phyloP scores from a whole-genome alignment of 1,139 yeast genomes.

The Candida pseudocylindracea region DNA sequence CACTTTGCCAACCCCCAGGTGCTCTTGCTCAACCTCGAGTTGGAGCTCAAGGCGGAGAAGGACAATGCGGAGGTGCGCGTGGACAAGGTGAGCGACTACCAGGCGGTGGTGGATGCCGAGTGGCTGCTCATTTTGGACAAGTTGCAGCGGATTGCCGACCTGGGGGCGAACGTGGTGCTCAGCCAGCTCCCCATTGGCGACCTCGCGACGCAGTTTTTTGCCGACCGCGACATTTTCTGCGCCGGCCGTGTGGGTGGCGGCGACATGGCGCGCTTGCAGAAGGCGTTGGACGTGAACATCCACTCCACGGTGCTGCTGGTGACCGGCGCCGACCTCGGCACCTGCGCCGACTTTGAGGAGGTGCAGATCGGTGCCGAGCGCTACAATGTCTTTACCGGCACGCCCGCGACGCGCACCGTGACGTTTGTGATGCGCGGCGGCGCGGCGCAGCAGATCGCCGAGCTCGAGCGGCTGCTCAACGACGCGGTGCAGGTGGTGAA shows the following conservation, averaged over 20 bases:
- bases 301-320: conserved; percentile 84
- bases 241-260: conserved; percentile 87
- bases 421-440: conserved; percentile 91
- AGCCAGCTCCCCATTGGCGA: conserved; percentile 96
- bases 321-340: conserved; percentile 45
- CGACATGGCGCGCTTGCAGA: conserved; percentile 80
- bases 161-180: conserved; percentile 85
- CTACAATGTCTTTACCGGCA: conserved; percentile 79
- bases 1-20: conserved; percentile 60
- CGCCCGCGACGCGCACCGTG: conserved; percentile 85
- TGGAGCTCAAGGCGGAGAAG: conserved; percentile 93
- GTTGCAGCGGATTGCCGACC: conserved; percentile 54
- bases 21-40: conserved; percentile 70
- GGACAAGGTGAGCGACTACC: conserved; percentile 83
- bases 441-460: conserved; percentile 96
- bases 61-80: conserved; percentile 99
- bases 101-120: conserved; percentile 93
- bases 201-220: conserved; percentile 92
- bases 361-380: conserved; percentile 91
- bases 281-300: conserved; percentile 85
- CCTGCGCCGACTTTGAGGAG: conserved; percentile 76
- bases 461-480: conserved; percentile 90
- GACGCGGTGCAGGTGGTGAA: conserved; percentile 98
- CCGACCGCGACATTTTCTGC: conserved; percentile 89
- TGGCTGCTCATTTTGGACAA: conserved; percentile 87